phyloP scores from a whole-genome alignment of 2,329 filamentous ascomycete genomes.

The Hypoxylon sp. region DNA sequence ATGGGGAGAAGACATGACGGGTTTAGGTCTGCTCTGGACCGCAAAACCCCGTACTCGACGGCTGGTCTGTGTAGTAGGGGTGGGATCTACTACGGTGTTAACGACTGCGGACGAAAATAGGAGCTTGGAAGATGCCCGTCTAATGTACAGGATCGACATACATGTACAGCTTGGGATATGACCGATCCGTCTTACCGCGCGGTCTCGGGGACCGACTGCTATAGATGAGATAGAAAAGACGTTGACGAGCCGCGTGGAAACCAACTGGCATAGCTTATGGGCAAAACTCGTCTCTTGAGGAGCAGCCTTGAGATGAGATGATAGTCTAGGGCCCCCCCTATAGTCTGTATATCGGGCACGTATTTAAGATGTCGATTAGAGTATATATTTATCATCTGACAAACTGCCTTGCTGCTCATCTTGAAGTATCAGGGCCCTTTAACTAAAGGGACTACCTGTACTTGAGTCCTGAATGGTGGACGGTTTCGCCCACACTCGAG shows the following conservation, averaged over 20 bases:
- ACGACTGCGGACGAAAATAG: neutral
- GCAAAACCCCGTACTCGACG: conserved; percentile 3
- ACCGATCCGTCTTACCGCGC: neutral
- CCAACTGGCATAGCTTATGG: neutral
- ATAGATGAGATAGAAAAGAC: conserved; percentile 28
- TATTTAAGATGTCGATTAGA: conserved; percentile 24
- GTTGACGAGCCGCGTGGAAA: conserved; percentile 16
- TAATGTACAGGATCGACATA: conserved; percentile 2
- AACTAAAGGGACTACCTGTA: too few species aligned
- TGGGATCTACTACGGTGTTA: conserved; percentile 1
- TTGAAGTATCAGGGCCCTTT: too few species aligned
- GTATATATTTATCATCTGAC: conserved; percentile 14
- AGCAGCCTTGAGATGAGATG: neutral
- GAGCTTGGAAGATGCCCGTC: neutral
- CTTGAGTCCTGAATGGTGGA: too few species aligned
- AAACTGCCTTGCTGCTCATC: neutral
- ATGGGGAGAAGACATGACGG: conserved; percentile 10
- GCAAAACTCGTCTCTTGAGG: too few species aligned
- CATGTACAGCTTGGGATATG: conserved; percentile 9
- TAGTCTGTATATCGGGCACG: conserved; percentile 21
- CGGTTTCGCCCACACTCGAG: too few species aligned
- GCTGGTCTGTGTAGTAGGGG: conserved; percentile 6
- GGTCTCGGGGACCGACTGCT: neutral
- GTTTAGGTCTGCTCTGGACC: conserved; percentile 8
- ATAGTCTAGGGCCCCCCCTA: neutral